phyloP scores from a whole-genome alignment of 2,329 filamentous ascomycete genomes.

The Paraphaeosphaeria minitans region DNA sequence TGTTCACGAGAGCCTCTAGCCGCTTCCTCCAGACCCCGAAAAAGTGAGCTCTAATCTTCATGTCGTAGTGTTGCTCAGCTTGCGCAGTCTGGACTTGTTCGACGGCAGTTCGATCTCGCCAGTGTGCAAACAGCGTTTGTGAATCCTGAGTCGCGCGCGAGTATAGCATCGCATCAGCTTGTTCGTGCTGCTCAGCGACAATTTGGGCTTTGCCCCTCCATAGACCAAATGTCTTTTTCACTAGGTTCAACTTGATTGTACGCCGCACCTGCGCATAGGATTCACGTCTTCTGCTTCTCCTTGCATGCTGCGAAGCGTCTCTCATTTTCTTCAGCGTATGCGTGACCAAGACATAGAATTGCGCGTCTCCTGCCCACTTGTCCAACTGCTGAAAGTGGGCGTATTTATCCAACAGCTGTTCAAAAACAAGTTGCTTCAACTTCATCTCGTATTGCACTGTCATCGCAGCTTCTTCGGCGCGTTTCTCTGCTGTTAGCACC shows the following conservation, averaged over 20 bases:
- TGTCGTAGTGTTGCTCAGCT: constrained; percentile 29
- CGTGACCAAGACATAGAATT: constrained; percentile 61
- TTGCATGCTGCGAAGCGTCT: constrained; percentile 54
- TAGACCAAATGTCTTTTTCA: constrained; percentile 45
- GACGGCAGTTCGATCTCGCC: constrained; percentile 48
- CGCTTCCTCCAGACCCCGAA: constrained; percentile 36
- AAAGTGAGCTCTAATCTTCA: constrained; percentile 38
- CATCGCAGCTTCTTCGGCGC: constrained; percentile 43
- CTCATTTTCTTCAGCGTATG: constrained; percentile 58
- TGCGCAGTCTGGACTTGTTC: constrained; percentile 26
- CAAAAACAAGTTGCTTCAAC: constrained; percentile 45
- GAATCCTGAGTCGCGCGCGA: constrained; percentile 28
- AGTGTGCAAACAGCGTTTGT: constrained; percentile 47
- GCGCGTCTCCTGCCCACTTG: constrained; percentile 60
- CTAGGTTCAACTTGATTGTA: constrained; percentile 60
- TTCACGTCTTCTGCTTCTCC: constrained; percentile 59
- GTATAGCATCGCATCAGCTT: constrained; percentile 39
- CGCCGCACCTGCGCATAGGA: constrained; percentile 61
- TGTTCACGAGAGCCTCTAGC: constrained; percentile 27
- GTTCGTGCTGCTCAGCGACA: constrained; percentile 27
- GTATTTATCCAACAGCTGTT: constrained; percentile 42
- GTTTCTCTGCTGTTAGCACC: constrained; percentile 27
- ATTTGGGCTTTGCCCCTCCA: constrained; percentile 42
- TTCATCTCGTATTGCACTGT: constrained; percentile 50
- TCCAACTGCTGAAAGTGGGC: constrained; percentile 55